Evolutionary conservation across 768 basidiomycete genomes (phyloP), one percentile per base, ranked within the genome.

Genomic region (Xerocomus spinulosus): DNA sequence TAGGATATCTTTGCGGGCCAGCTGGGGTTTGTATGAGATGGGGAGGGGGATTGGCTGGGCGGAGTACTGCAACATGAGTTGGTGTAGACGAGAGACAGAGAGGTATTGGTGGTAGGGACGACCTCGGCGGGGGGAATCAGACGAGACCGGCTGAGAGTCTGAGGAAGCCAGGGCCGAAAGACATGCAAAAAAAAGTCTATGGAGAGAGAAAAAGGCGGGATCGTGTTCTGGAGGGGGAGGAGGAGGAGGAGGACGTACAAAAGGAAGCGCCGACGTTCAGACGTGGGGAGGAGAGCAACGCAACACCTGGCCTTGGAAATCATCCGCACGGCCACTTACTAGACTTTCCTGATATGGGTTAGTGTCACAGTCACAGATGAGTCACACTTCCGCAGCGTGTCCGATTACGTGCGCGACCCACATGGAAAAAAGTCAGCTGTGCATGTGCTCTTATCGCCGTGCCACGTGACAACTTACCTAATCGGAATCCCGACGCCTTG

Each of bases 31-130:
- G 54, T 66, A 68, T 17, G 67, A 24, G 38, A 68, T 57, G 53
- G 66, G 61, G 17, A 68, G 64, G 37, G 66, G 51, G 10, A 66
- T 66, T 26, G 66, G 65, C 44, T 67, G 65, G 3, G 67, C 67
- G 18, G 65, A 67, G 8, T 78, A 79, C 70, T 81, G 80, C 77
- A 82, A 78, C 81, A 83, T 83, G 68, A 66, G 73, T 54, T 63
- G 53, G 54, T 53, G 59, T 10, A 62, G 56, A 34, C 42, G 57
- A 48, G 59, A 63, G 33, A 63, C 63, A 33, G 60, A 58, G 44
- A 63, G 63, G 57, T 53, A 62, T 48, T 57, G 59, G 52, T 63
- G 54, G 56, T 59, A 67, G 35, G 51, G 58, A 59, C 63, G 66
- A 61, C 64, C 64, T 64, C 57, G 68, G 54, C 42, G 52, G 37